Evolutionary conservation across 1,284 basidiomycete genomes (phyloP).

Genomic region (Moesziomyces sp.): DNA sequence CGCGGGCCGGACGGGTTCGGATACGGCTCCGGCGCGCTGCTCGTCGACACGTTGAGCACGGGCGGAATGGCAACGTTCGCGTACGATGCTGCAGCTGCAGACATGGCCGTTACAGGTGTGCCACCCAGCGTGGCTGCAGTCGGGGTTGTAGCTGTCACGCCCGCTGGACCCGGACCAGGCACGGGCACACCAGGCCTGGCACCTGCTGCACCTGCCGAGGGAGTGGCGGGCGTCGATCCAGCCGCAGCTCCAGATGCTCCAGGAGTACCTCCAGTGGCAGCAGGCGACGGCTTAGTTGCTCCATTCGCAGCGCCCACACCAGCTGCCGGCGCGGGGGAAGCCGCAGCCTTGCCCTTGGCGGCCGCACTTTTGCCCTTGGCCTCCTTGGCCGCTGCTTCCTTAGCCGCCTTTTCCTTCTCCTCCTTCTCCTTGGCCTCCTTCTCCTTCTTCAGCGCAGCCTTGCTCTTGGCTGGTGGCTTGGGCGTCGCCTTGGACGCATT

Average conservation of each 20-base stretch:
- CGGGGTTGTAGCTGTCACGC: constrained; percentile 1
- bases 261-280: constrained; percentile 4
- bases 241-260: constrained; percentile 4
- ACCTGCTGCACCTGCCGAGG: not conserved
- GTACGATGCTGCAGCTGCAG: constrained; percentile 30
- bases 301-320: constrained; percentile 1
- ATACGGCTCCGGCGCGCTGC: constrained; percentile 51
- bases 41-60: constrained; percentile 40
- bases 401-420: constrained; percentile 39
- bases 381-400: constrained; percentile 22
- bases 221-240: not conserved
- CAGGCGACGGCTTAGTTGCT: constrained; percentile 18
- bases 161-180: not conserved
- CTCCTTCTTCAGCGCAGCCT: constrained; percentile 36
- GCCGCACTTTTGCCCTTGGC: constrained; percentile 18
- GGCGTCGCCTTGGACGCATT: constrained; percentile 26
- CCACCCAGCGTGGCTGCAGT: constrained; percentile 3
- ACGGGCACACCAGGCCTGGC: not conserved
- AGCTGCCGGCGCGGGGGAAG: constrained; percentile 9
- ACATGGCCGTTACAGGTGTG: constrained; percentile 28
- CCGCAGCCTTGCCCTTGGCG: constrained; percentile 22
- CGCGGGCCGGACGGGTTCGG: constrained; percentile 58
- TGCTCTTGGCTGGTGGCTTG: constrained; percentile 36
- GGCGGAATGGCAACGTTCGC: constrained; percentile 42
- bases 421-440: constrained; percentile 34